These are phyloP conservation scores for Trichaptum fuscoviolaceum DNA, from an alignment of 768 basidiomycete species.

Conservation along the genomic window DNA sequence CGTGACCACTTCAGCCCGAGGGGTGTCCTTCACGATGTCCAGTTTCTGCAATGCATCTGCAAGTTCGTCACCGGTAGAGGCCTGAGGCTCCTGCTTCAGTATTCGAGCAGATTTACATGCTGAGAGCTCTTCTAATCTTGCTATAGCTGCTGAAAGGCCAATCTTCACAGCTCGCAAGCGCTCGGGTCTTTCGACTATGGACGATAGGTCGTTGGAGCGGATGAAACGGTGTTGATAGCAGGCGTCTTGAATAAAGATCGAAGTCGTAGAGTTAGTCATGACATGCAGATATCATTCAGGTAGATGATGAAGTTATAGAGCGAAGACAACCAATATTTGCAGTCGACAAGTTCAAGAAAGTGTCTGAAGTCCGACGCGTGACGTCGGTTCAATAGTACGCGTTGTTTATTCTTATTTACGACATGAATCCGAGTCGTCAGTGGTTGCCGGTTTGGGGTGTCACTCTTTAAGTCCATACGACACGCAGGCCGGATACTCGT, in stretches of 20 bases:
- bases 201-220: constrained; percentile 65
- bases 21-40: background rate
- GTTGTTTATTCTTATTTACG: too few relatives aligned
- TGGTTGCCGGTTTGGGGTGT: background rate
- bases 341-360: background rate
- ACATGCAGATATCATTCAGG: background rate
- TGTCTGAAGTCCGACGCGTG: background rate
- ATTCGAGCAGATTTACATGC: background rate
- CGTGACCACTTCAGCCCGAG: constrained; percentile 25
- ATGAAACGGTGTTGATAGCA: constrained; percentile 76
- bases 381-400: too few relatives aligned
- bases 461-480: background rate
- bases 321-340: too few relatives aligned
- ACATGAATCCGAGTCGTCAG: too few relatives aligned
- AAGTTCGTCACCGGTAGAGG: constrained; percentile 32
- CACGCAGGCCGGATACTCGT: too few relatives aligned
- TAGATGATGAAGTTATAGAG: background rate
- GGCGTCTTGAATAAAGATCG: constrained; percentile 57
- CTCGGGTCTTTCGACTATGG: constrained; percentile 88
- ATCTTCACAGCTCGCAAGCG: constrained; percentile 78
- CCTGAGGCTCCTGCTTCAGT: constrained; percentile 4
- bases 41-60: constrained; percentile 35
- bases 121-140: constrained; percentile 53
- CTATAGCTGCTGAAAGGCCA: constrained; percentile 75
- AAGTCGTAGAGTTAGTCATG: background rate